phyloP scores from a whole-genome alignment of 148 eudicot genomes.

The Dysphania ambrosioides region DNA sequence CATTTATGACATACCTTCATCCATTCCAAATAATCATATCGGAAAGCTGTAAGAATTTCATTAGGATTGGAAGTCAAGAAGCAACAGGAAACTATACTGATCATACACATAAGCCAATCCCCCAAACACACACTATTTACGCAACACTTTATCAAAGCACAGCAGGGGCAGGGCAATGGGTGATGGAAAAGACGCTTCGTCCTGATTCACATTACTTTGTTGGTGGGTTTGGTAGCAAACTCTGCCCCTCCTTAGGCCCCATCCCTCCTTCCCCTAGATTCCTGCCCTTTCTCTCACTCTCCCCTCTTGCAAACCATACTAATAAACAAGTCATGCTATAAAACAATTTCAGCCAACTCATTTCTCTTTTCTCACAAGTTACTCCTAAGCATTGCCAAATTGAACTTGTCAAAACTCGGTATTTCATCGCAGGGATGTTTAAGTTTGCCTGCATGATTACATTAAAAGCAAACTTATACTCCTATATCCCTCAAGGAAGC shows the following conservation, averaged over 20 bases:
- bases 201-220: slow-evolving; percentile 67
- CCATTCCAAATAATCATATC: too few species aligned
- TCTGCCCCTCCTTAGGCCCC: slow-evolving; percentile 69
- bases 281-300: slow-evolving; percentile 36
- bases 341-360: slow-evolving; percentile 38
- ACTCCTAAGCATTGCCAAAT: slow-evolving; percentile 20
- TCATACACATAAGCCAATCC: too few species aligned
- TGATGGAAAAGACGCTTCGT: slow-evolving; percentile 35
- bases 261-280: slow-evolving; percentile 37
- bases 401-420: too few species aligned
- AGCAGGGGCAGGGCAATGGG: slow-evolving; percentile 21
- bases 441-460: too few species aligned
- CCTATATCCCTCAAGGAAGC: too few species aligned
- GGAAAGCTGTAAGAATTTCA: neutral
- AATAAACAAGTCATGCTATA: slow-evolving; percentile 11
- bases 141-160: too few species aligned
- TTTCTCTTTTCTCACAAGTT: slow-evolving; percentile 32
- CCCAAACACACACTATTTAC: too few species aligned
- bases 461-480: too few species aligned
- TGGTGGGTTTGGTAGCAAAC: slow-evolving; percentile 84
- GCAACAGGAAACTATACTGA: neutral
- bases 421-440: too few species aligned
- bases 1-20: too few species aligned
- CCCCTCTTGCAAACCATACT: neutral
- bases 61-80: neutral